phyloP scores from a whole-genome alignment of 331 rosid genomes.

The Pyrus hybrid region DNA sequence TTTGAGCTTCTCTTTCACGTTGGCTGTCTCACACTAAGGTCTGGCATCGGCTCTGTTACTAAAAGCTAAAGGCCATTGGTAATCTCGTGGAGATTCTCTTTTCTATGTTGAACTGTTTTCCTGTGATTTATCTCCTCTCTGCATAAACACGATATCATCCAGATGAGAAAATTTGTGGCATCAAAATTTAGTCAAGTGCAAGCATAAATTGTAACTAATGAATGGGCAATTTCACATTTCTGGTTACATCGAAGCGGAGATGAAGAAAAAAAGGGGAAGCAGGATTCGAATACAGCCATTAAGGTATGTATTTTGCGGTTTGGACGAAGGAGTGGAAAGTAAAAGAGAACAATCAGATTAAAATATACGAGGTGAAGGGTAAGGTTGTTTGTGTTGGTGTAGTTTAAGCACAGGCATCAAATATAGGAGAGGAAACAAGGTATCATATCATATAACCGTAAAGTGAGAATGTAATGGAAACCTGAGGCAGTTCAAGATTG shows the following conservation, averaged over 20 bases:
- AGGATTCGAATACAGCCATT: neutral
- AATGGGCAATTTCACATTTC: neutral
- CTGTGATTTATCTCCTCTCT: constrained; percentile 55
- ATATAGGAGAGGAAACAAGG: neutral
- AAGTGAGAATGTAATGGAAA: constrained; percentile 20
- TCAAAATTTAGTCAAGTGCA: neutral
- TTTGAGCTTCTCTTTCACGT: neutral
- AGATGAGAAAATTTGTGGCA: neutral
- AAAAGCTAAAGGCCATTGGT: constrained; percentile 41
- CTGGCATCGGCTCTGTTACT: neutral
- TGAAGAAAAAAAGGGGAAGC: neutral
- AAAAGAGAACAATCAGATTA: neutral
- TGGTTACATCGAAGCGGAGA: neutral
- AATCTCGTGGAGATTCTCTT: constrained; percentile 31
- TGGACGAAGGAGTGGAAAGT: too few species aligned
- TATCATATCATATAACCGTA: neutral
- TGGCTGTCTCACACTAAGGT: neutral
- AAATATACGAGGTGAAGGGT: neutral
- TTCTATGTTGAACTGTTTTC: constrained; percentile 33
- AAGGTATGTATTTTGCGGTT: neutral
- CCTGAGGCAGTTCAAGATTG: constrained; percentile 76
- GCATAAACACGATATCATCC: constrained; percentile 23
- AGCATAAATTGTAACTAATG: neutral
- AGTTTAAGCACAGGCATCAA: neutral
- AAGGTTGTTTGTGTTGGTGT: neutral